A percentile compares a stretch with the other conserved stretches of the same genome.
Evolutionary conservation across 257 asterid genomes (phyloP).

Genomic region (Solanum pimpinellifolium): DNA sequence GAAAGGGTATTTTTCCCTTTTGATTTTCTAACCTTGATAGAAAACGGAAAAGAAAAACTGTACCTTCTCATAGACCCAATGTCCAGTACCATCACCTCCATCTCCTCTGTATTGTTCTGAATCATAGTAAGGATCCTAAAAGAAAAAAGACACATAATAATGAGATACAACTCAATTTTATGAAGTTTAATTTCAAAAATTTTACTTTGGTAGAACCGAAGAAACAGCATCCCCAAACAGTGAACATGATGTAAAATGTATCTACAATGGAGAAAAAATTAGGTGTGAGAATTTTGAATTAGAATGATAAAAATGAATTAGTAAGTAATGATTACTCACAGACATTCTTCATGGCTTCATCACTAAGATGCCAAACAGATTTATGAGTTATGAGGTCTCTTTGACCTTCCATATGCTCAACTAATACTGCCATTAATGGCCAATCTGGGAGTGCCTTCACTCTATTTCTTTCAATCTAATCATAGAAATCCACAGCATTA

Average conservation of each 20-base stretch:
- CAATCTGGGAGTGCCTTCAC: slow-evolving; percentile 59
- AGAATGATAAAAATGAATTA: background rate
- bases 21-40: background rate
- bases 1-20: background rate
- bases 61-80: slow-evolving; percentile 89
- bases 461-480: slow-evolving; percentile 21
- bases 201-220: slow-evolving; percentile 62
- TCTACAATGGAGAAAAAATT: slow-evolving; percentile 19
- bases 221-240: slow-evolving; percentile 87
- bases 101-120: slow-evolving; percentile 67
- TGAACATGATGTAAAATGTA: slow-evolving; percentile 75
- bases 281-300: background rate
- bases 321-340: background rate
- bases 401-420: slow-evolving; percentile 75
- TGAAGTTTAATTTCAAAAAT: background rate
- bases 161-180: background rate
- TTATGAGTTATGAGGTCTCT: slow-evolving; percentile 79
- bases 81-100: slow-evolving; percentile 89
- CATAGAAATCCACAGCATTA: background rate
- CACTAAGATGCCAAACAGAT: slow-evolving; percentile 87
- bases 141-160: background rate
- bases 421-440: slow-evolving; percentile 84
- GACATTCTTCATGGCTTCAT: slow-evolving; percentile 62
- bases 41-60: background rate
- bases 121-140: slow-evolving; percentile 80